These are phyloP conservation scores for Kappamyces sp. DNA, from an alignment of 192 early-diverging fungal genomes.

Conservation along the genomic window DNA sequence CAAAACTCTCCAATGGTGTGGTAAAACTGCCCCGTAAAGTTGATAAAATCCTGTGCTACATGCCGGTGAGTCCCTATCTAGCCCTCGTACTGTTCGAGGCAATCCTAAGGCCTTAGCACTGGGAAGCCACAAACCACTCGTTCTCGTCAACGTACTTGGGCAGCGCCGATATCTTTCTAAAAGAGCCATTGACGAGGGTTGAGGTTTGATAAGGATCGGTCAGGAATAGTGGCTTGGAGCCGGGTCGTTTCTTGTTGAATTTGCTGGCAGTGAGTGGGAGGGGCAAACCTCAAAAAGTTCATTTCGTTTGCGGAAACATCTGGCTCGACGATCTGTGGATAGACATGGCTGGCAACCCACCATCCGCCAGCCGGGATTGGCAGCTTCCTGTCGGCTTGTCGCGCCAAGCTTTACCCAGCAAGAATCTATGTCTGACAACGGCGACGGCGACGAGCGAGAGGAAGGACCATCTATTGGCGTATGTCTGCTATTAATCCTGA, in stretches of 20 bases:
- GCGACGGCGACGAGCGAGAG: conserved; percentile 37
- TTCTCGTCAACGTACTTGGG: conserved; percentile 88
- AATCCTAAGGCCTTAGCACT: background rate
- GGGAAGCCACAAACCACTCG: conserved; percentile 69
- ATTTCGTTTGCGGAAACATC: conserved; percentile 11
- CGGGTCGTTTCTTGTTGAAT: conserved; percentile 16
- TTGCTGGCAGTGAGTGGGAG: conserved; percentile 11
- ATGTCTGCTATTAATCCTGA: background rate
- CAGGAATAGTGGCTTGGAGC: conserved; percentile 29
- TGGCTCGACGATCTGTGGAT: no score
- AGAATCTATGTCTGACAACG: conserved; percentile 42
- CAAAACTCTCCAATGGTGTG: conserved; percentile 84
- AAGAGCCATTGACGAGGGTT: conserved; percentile 85
- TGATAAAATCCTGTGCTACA: conserved; percentile 86
- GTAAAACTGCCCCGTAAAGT: conserved; percentile 85
- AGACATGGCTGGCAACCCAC: no score
- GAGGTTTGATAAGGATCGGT: conserved; percentile 39
- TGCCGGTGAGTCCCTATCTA: conserved; percentile 13
- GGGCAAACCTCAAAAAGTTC: conserved; percentile 28
- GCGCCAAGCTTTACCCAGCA: background rate
- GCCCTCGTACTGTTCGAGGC: conserved; percentile 8
- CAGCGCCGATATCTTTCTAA: conserved; percentile 80
- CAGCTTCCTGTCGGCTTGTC: no score
- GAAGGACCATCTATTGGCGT: conserved; percentile 42
- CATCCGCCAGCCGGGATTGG: no score